These are phyloP conservation scores for Medicago ruthenica DNA, from an alignment of 306 rosid species.

Conservation along the genomic window DNA sequence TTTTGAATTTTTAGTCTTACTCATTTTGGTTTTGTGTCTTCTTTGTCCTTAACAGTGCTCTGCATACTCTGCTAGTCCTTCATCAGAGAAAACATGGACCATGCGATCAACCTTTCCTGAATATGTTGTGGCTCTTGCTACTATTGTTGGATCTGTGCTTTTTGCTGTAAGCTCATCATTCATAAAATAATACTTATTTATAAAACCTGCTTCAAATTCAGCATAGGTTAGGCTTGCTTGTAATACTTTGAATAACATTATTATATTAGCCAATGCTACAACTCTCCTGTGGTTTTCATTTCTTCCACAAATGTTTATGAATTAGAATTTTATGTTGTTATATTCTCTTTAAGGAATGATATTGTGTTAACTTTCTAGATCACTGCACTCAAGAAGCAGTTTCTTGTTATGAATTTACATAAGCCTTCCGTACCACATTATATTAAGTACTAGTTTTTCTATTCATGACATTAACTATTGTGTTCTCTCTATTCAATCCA, in stretches of 20 bases:
- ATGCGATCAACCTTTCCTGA: conserved; percentile 96
- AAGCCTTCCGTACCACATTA: neutral
- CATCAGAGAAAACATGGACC: conserved; percentile 97
- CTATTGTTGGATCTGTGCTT: conserved; percentile 96
- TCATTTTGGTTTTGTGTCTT: conserved; percentile 31
- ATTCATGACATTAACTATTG: conserved; percentile 21
- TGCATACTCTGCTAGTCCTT: conserved; percentile 72
- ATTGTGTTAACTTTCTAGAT: conserved; percentile 6
- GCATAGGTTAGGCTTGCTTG: conserved; percentile 13
- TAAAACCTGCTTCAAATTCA: conserved; percentile 9
- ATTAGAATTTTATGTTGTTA: neutral
- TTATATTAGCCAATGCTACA: neutral
- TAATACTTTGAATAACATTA: neutral
- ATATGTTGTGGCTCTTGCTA: conserved; percentile 97
- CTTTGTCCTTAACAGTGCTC: conserved; percentile 63
- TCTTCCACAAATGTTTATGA: conserved; percentile 25
- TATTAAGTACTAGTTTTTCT: neutral
- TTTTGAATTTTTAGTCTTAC: neutral
- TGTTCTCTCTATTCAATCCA: conserved; percentile 47
- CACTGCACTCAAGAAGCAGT: neutral
- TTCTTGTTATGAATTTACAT: conserved; percentile 10
- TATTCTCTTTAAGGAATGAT: neutral
- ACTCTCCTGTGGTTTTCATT: conserved; percentile 3
- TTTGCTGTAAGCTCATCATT: conserved; percentile 72
- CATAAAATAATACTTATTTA: conserved; percentile 20